phyloP scores from a whole-genome alignment of 345 rosid species.

The Populus davidiana region DNA sequence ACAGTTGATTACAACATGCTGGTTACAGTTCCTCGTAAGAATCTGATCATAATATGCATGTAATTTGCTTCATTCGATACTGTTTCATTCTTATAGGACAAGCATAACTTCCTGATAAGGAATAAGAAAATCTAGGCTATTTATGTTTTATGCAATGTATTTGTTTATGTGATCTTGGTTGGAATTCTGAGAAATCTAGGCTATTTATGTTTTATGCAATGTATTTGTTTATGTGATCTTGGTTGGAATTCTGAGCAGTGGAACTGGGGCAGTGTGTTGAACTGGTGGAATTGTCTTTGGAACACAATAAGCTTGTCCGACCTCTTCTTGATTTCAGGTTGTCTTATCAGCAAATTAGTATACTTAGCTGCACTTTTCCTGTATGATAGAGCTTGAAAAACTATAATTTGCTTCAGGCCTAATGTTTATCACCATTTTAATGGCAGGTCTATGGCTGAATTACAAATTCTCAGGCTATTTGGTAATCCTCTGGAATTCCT shows the following conservation, averaged over 20 bases:
- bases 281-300: constrained; percentile 84
- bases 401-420: constrained; percentile 28
- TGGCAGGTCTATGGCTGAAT: constrained; percentile 87
- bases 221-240: constrained; percentile 21
- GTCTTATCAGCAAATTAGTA: constrained; percentile 21
- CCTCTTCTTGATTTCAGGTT: constrained; percentile 99
- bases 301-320: constrained; percentile 88
- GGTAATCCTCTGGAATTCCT: constrained; percentile 98
- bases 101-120: too few species aligned
- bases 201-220: not conserved
- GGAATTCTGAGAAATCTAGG: constrained; percentile 21
- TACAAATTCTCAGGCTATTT: constrained; percentile 79
- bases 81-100: too few species aligned
- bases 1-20: constrained; percentile 73
- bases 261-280: constrained; percentile 87
- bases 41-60: not conserved
- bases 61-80: not conserved
- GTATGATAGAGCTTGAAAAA: constrained; percentile 18
- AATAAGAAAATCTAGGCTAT: not conserved
- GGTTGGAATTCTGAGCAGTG: constrained; percentile 48
- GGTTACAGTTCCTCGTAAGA: constrained; percentile 91
- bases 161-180: constrained; percentile 23
- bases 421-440: constrained; percentile 40
- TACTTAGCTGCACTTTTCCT: constrained; percentile 10
- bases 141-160: constrained; percentile 6